Conservation (phyloP, 2,329 filamentous ascomycete genomes). For the Colletotrichum viniferum region DNA sequence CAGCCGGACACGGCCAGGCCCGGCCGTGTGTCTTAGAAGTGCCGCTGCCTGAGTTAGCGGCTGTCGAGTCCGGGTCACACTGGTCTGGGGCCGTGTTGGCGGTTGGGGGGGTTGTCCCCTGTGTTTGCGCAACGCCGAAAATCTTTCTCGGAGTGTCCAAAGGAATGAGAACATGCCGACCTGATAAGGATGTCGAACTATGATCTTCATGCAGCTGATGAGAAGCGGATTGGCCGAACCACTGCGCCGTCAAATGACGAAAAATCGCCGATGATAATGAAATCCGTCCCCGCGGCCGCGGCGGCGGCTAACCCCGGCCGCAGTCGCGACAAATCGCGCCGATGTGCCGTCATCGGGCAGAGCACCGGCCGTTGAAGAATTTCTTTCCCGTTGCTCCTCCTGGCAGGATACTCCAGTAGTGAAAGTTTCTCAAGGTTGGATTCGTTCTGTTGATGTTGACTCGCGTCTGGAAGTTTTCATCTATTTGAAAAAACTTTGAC, state of each 20-base stretch:
- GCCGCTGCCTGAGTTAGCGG: neutral
- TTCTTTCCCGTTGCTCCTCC: neutral
- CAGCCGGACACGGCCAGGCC: neutral
- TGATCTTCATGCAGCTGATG: neutral
- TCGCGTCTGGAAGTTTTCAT: neutral
- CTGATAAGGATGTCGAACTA: neutral
- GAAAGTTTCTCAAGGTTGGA: neutral
- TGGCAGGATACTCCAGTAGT: neutral
- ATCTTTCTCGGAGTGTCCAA: neutral
- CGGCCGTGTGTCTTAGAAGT: neutral
- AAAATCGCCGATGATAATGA: neutral
- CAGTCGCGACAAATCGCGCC: slow-evolving; percentile 10
- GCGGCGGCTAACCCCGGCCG: neutral
- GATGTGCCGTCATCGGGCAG: slow-evolving; percentile 12
- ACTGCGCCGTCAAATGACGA: neutral
- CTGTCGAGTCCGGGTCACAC: neutral
- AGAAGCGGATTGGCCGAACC: neutral
- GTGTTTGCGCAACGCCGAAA: neutral
- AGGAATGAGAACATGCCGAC: neutral
- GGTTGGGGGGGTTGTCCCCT: neutral
- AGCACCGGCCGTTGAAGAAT: neutral
- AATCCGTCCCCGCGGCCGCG: slow-evolving; percentile 1
- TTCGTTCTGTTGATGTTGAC: neutral
- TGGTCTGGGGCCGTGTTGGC: neutral
- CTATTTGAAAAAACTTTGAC: neutral